Evolutionary conservation across 192 early-diverging fungal species (phyloP).

Genomic region (Diversispora eburnea): DNA sequence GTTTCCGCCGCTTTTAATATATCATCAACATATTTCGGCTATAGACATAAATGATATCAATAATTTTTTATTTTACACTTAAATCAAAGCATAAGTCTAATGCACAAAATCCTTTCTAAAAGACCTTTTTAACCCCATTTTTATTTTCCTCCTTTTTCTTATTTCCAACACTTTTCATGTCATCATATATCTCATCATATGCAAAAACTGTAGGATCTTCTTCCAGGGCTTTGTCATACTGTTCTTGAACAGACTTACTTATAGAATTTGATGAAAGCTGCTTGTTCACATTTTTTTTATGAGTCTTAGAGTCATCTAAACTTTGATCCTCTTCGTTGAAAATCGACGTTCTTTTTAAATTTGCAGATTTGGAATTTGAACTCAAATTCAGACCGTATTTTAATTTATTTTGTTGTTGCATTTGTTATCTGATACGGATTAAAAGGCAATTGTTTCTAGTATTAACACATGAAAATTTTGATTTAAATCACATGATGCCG

Average conservation of each 20-base stretch:
- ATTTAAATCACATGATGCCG: too few relatives aligned
- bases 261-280: not conserved
- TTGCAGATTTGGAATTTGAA: too few relatives aligned
- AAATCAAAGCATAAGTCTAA: not conserved
- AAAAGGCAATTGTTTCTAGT: too few relatives aligned
- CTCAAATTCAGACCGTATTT: too few relatives aligned
- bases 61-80: not conserved
- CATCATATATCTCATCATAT: conserved; percentile 71
- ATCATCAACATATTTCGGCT: conserved; percentile 63
- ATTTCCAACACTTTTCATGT: conserved; percentile 52
- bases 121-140: conserved; percentile 41
- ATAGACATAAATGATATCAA: not conserved
- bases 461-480: too few relatives aligned
- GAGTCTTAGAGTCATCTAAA: too few relatives aligned
- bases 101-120: not conserved
- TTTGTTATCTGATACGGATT: too few relatives aligned
- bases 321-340: too few relatives aligned
- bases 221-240: conserved; percentile 53
- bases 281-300: too few relatives aligned
- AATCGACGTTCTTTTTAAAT: too few relatives aligned
- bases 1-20: conserved; percentile 56
- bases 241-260: conserved; percentile 39
- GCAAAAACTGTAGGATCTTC: conserved; percentile 69
- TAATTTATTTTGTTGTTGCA: too few relatives aligned
- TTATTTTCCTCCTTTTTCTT: conserved; percentile 41